phyloP scores from a whole-genome alignment of 805 yeast species.

The Blastobotrys mokoenaii region DNA sequence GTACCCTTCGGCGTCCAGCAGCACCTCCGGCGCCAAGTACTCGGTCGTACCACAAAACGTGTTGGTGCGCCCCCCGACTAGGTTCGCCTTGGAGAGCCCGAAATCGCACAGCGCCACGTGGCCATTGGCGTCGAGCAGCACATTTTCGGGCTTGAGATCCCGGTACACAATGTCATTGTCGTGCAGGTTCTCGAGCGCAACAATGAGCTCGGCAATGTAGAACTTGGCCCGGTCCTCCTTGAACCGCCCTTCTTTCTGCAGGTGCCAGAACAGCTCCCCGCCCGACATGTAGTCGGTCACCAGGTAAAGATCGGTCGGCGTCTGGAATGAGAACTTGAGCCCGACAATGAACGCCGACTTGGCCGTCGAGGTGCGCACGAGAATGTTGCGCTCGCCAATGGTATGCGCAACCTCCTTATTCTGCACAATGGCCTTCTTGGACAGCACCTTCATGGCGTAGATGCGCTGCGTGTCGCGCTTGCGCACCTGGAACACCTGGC shows the following conservation, averaged over 20 bases:
- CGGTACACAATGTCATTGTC: conserved; percentile 94
- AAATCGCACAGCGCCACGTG: conserved; percentile 96
- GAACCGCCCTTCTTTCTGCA: conserved; percentile 94
- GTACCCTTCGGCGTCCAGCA: conserved; percentile 91
- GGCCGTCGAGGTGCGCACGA: conserved; percentile 85
- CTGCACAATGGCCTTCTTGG: conserved; percentile 90
- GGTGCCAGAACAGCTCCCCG: conserved; percentile 93
- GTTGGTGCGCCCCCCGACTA: conserved; percentile 82
- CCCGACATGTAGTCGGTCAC: conserved; percentile 98
- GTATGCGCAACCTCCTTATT: conserved; percentile 98
- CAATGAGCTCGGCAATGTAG: conserved; percentile 89
- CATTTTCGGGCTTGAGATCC: conserved; percentile 95
- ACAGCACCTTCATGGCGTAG: conserved; percentile 95
- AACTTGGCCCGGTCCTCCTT: conserved; percentile 91
- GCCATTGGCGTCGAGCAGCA: conserved; percentile 90
- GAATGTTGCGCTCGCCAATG: conserved; percentile 90
- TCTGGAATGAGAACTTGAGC: conserved; percentile 91
- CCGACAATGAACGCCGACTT: conserved; percentile 93
- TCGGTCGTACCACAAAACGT: conserved; percentile 99
- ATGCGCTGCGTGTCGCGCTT: conserved; percentile 84
- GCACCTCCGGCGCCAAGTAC: conserved; percentile 93
- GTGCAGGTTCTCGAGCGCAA: conserved; percentile 90
- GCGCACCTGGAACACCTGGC: conserved; percentile 93
- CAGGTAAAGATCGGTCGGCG: conserved; percentile 82
- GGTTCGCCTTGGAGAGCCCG: conserved; percentile 90